Percentiles rank a stretch among this genome's conserved stretches.
These are phyloP conservation scores for Cryptococcus wingfieldii DNA, from an alignment of 1,284 basidiomycete genomes.

Conservation along the genomic window DNA sequence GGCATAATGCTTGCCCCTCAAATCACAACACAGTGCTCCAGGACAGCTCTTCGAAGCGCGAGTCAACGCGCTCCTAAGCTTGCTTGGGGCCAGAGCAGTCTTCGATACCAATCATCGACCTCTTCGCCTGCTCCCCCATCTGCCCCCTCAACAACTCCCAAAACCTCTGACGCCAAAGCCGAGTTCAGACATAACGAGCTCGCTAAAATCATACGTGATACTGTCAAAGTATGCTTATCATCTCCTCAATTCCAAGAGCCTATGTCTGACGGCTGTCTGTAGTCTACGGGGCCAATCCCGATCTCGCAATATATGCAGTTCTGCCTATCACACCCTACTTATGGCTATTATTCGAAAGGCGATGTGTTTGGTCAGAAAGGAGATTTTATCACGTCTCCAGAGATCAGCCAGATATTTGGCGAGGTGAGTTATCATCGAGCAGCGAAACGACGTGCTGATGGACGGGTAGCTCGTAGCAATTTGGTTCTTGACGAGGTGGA, in stretches of 20 bases:
- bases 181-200: slow-evolving; percentile 15
- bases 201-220: slow-evolving; percentile 59
- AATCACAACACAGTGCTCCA: background rate
- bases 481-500: slow-evolving; percentile 81
- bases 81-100: background rate
- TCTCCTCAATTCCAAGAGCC: background rate
- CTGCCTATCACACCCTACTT: slow-evolving; percentile 76
- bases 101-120: slow-evolving; percentile 6
- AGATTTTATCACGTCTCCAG: slow-evolving; percentile 95
- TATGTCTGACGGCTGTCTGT: background rate
- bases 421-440: slow-evolving; percentile 61
- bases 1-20: background rate
- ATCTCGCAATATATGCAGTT: slow-evolving; percentile 83
- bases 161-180: background rate
- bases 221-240: slow-evolving; percentile 56
- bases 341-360: slow-evolving; percentile 81
- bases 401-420: slow-evolving; percentile 94
- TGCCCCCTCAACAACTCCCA: background rate
- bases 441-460: background rate
- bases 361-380: slow-evolving; percentile 80
- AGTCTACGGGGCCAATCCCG: slow-evolving; percentile 83
- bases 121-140: background rate
- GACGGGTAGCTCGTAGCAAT: slow-evolving; percentile 68
- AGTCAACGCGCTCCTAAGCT: background rate
- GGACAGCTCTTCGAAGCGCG: background rate